Evolutionary conservation across 2,329 filamentous ascomycete species (phyloP).

Genomic region (Hypomyces rosellus): DNA sequence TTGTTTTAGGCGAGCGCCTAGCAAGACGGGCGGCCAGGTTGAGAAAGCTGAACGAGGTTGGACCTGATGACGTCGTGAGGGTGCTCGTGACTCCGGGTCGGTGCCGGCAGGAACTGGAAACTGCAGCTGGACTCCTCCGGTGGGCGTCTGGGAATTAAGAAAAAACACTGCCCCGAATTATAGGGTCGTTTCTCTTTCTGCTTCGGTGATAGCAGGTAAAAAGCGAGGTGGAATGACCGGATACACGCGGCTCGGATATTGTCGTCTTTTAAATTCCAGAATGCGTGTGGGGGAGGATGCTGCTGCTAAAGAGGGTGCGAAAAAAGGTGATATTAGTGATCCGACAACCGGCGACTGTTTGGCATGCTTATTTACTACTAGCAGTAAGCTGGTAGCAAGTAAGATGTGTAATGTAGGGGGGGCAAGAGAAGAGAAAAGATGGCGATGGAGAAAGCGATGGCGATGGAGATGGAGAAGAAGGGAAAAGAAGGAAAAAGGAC

Average conservation of each 20-base stretch:
- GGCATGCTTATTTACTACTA: too few species aligned
- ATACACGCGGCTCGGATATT: background rate
- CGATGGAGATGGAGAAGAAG: background rate
- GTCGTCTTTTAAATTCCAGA: conserved; percentile 6
- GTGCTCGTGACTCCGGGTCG: conserved; percentile 12
- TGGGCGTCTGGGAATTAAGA: too few species aligned
- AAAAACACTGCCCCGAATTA: too few species aligned
- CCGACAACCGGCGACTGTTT: too few species aligned
- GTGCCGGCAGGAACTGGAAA: conserved; percentile 12
- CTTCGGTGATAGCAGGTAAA: conserved; percentile 14
- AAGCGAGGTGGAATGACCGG: conserved; percentile 6
- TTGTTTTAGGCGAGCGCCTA: conserved; percentile 28
- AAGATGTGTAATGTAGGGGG: too few species aligned
- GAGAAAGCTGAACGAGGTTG: conserved; percentile 17
- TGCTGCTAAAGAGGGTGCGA: too few species aligned
- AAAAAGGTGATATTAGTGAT: too few species aligned
- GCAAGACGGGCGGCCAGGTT: conserved; percentile 13
- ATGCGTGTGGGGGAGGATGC: background rate
- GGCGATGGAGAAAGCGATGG: background rate
- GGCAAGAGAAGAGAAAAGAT: background rate
- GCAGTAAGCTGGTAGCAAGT: too few species aligned
- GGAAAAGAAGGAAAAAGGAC: background rate
- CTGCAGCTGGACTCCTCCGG: background rate
- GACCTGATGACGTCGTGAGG: conserved; percentile 17
- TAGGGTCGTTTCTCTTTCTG: too few species aligned